Base-by-base conservation (phyloP, 805 yeast genomes). In the Starmerella sp. region DNA sequence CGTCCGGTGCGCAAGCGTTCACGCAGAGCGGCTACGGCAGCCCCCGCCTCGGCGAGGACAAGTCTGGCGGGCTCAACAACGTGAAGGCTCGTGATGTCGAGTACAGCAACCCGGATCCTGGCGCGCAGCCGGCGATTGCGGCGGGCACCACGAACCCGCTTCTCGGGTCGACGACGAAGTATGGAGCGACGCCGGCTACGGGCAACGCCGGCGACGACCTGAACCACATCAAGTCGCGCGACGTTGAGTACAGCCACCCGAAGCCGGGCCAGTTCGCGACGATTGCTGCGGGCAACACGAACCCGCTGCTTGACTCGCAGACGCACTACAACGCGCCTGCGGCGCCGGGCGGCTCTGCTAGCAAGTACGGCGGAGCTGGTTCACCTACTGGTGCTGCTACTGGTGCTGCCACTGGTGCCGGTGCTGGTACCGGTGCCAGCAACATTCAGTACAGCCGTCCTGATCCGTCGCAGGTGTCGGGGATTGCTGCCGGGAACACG, bases 121-220 rank as follows among this genome's bases (percentile, higher is more conserved):
- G 30, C 6, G 35, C 39, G n/a, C 46, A 44, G 17, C 38, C 51
- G 11, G 14, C 34, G 15, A 54, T 54, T 41, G 57, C 54, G 14
- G 48, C 41, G 11, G 52, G 49, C 15, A 39, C 17, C 13, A 6
- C 35, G 15, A 54, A 54, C 46, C 57, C 57, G 15, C 54, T 54
- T 30, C 38, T 54, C 31, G 54, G 54, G 17, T 54, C 57, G 7
- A 9, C 29, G 6, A 47, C 57, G 31, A 7, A 14, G 29, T 51
- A 54, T 17, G 38, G 29, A 15, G 30, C 34, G 5, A n/a, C 34
- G 17, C 14, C 46, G 17, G 15, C 46, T 28, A 7, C 46, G 15
- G 29, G 9, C 43, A 6, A 28, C 10, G 43, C 17, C 43, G 29
- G 29, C 13, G 15, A 15, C 5, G 43, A 39, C 29, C n/a, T 39